phyloP scores from a whole-genome alignment of 1,284 basidiomycete species.

The Leccinum proximum region DNA sequence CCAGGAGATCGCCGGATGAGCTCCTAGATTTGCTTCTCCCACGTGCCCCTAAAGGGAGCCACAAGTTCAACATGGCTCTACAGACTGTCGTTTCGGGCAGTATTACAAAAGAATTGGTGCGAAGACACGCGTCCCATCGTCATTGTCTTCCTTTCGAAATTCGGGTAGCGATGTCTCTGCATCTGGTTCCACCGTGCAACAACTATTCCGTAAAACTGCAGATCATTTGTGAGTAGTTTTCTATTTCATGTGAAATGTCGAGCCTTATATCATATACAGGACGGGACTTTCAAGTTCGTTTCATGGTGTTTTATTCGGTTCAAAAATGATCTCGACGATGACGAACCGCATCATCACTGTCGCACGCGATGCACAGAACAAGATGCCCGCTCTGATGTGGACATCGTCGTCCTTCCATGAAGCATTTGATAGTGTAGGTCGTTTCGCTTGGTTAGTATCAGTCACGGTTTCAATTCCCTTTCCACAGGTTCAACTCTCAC shows the following conservation, averaged over 20 bases:
- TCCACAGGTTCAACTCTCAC: constrained; percentile 47
- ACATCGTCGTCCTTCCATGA: constrained; percentile 47
- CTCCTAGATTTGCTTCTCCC: constrained; percentile 41
- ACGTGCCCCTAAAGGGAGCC: constrained; percentile 37
- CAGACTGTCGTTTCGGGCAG: constrained; percentile 32
- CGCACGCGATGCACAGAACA: constrained; percentile 46
- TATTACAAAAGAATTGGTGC: constrained; percentile 40
- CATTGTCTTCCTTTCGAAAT: constrained; percentile 45
- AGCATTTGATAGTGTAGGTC: constrained; percentile 48
- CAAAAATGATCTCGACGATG: constrained; percentile 26
- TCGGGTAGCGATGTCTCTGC: constrained; percentile 46
- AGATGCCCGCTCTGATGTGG: constrained; percentile 28
- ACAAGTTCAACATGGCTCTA: constrained; percentile 44
- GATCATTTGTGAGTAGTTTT: constrained; percentile 40
- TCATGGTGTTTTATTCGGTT: constrained; percentile 56
- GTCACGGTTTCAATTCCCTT: not conserved
- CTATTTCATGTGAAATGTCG: not conserved
- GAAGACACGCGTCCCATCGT: constrained; percentile 52
- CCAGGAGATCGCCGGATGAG: constrained; percentile 39
- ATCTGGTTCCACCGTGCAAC: constrained; percentile 35
- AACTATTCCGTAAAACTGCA: constrained; percentile 40
- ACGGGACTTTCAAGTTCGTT: constrained; percentile 47
- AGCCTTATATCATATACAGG: constrained; percentile 28
- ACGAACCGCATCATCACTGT: constrained; percentile 48
- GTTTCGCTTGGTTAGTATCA: not conserved